These are phyloP conservation scores for Populus tomentosa DNA, from an alignment of 441 rosid species.

Conservation along the genomic window DNA sequence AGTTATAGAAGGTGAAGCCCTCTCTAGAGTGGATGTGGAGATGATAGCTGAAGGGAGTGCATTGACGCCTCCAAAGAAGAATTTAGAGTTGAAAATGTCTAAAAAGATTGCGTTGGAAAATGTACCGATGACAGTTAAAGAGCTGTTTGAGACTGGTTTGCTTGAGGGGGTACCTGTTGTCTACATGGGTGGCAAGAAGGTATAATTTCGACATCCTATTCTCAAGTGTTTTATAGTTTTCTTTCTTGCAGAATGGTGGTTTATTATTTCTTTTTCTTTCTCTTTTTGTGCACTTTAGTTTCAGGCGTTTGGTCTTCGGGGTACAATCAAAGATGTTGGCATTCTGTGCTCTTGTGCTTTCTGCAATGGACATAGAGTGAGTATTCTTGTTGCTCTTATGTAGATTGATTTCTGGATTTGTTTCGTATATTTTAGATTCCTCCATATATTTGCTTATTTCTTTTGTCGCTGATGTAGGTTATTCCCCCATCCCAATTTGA, in stretches of 20 bases:
- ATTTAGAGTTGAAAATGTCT: slow-evolving; percentile 53
- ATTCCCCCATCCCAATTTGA: slow-evolving; percentile 95
- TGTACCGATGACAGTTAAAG: slow-evolving; percentile 85
- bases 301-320: slow-evolving; percentile 88
- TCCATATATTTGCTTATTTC: slow-evolving; percentile 2
- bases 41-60: slow-evolving; percentile 47
- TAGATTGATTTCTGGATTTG: slow-evolving; percentile 19
- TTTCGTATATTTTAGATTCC: slow-evolving; percentile 7
- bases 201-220: slow-evolving; percentile 21
- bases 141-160: slow-evolving; percentile 93
- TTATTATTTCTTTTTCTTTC: background rate
- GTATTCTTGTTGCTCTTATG: slow-evolving; percentile 24
- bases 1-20: slow-evolving; percentile 22
- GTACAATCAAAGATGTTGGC: slow-evolving; percentile 81
- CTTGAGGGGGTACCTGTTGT: slow-evolving; percentile 89
- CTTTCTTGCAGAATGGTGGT: background rate
- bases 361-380: slow-evolving; percentile 83
- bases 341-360: slow-evolving; percentile 83
- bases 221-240: slow-evolving; percentile 4
- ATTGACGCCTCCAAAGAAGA: slow-evolving; percentile 36
- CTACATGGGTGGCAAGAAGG: slow-evolving; percentile 91
- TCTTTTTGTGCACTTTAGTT: slow-evolving; percentile 27
- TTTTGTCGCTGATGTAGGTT: slow-evolving; percentile 44
- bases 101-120: slow-evolving; percentile 44
- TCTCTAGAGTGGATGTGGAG: slow-evolving; percentile 42